Evolutionary conservation across 352 stramenopile species (phyloP), one percentile per base, ranked within the genome.

Genomic region (Phytophthora europaea): DNA sequence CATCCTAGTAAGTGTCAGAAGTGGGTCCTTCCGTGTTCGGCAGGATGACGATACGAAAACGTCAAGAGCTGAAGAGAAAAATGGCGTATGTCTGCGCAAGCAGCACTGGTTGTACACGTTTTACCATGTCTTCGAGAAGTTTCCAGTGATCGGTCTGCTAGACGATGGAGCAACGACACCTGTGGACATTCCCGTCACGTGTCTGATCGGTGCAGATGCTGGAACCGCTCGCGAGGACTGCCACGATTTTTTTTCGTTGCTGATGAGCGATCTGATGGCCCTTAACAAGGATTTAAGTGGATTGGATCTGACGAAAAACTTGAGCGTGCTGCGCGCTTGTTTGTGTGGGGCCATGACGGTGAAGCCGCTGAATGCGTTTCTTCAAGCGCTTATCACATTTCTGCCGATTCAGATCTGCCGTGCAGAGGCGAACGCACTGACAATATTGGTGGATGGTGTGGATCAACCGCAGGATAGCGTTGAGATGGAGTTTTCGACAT

Each of bases 401-500:
- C 72, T 90, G n/a, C 84, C 84, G 1, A 52, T 92, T 3, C 84
- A 89, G 53, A 85, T 92, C 23, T 92, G 84, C 23, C 79, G 84
- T 3, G 81, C 84, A 1, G 70, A 87, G 58, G 62, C 40, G 10
- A 90, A 92, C 47, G 74, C 71, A 16, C 58, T 92, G 4, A 81
- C 53, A 13, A 20, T 89, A 4, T 65, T 91, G 67, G 36, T 7
- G 1, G 60, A 91, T 40, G 84, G 82, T 40, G 48, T 6, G 31
- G 28, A 13, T 4, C 56, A 33, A 52, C 20, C 50, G 10, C 15
- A 51, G 15, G 40, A 65, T 34, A 64, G 55, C 18, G 6, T 23
- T 18, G 13, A 22, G 36, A 65, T 47, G 26, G 34, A 64, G 73
- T 10, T 18, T 5, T 23, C 16, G 16, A 50, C 43, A 3, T 50